Percentiles rank a stretch among this genome's conserved stretches.
Evolutionary conservation across 106 monocot species (phyloP).

Genomic region (Dioscorea dumetorum): DNA sequence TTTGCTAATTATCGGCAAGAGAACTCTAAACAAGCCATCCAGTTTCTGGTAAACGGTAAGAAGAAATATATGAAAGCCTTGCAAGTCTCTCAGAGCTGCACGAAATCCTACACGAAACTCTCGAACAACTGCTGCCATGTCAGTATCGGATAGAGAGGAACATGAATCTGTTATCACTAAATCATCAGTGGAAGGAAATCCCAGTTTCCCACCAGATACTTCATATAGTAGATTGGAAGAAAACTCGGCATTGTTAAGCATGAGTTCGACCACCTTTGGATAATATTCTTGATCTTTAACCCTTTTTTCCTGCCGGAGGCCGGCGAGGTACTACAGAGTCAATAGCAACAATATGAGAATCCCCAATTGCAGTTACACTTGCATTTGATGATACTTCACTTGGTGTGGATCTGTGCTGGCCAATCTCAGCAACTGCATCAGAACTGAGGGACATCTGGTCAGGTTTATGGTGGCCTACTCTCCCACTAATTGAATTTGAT

Average conservation of each 20-base stretch:
- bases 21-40: slow-evolving; percentile 59
- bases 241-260: slow-evolving; percentile 66
- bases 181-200: slow-evolving; percentile 43
- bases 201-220: slow-evolving; percentile 73
- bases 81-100: slow-evolving; percentile 65
- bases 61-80: slow-evolving; percentile 83
- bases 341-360: slow-evolving; percentile 69
- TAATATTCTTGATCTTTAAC: slow-evolving; percentile 70
- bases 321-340: slow-evolving; percentile 82
- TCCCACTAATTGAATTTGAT: slow-evolving; percentile 33
- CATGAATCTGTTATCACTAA: slow-evolving; percentile 10
- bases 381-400: slow-evolving; percentile 10
- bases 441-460: slow-evolving; percentile 15
- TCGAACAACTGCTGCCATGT: slow-evolving; percentile 37
- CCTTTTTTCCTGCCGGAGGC: slow-evolving; percentile 79
- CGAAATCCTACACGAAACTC: slow-evolving; percentile 83
- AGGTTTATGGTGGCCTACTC: slow-evolving; percentile 7
- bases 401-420: not conserved
- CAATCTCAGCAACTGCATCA: slow-evolving; percentile 5
- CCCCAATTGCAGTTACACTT: not conserved
- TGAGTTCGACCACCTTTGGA: slow-evolving; percentile 82
- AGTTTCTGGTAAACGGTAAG: slow-evolving; percentile 73
- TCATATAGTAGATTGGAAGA: slow-evolving; percentile 66
- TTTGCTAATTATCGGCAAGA: slow-evolving; percentile 55
- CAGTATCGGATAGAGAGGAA: slow-evolving; percentile 23